Evolutionary conservation across 352 stramenopile genomes (phyloP), one percentile per base, ranked within the genome.

Genomic region (Halophytophthora batemanensis): DNA sequence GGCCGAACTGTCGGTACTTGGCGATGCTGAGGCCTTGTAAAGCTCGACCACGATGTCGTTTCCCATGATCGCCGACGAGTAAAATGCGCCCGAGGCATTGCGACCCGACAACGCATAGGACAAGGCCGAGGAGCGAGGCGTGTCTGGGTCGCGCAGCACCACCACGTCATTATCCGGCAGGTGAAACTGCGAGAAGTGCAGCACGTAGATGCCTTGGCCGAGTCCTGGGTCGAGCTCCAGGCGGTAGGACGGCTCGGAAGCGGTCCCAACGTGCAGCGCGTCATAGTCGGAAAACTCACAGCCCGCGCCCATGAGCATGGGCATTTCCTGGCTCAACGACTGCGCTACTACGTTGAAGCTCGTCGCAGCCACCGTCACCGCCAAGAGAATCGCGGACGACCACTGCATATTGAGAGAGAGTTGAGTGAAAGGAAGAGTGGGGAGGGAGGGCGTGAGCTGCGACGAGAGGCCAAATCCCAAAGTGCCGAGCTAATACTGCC

Each of bases 231-330:
- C 58, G 13, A 77, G 54, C 21, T 75, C 46, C 17, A 87, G 63
- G n/a, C 59, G 64, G 14, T 79, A 85, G 0, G 66, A 81, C 34
- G 67, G 56, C 2, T 59, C 25, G 1, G 17, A 63, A 31, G 44
- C 22, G 6, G 43, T 38, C 12, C 43, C 38, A 3, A 50, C 59
- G 3, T 46, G 53, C 19, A 90, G 50, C 21, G 46, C 23, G 6
- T 66, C 49, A 47, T 85, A 90, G 47, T 85, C 71, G 10, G 74
- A 87, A 35, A 79, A 72, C 25, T 62, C 63, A 48, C 75, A 87
- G 2, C 78, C 76, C 12, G 52, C 66, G 21, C 76, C 75, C 15
- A 86, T 34, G 11, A 53, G 60, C 28, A 80, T 50, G 1, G 50
- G 23, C 22, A 79, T 44, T 35, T 64, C 35, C 45, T 73, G 36